Percentiles rank a stretch among this genome's conserved stretches.
Evolutionary conservation across 495 filamentous ascomycete genomes (phyloP).

Genomic region (Oidiodendron maius): DNA sequence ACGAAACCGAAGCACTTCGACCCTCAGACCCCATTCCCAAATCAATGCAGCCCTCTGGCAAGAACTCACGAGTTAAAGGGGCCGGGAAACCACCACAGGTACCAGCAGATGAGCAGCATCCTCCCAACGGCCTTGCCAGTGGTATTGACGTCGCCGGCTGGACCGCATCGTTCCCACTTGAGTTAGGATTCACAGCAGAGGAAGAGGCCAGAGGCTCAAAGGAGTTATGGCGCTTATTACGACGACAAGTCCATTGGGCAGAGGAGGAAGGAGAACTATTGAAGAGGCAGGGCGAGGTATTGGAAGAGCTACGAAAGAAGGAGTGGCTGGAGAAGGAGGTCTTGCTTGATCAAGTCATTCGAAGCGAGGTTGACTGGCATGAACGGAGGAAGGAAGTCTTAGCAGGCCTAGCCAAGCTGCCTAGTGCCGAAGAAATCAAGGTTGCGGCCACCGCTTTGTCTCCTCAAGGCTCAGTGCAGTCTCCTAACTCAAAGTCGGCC

Average conservation of each 20-base stretch:
- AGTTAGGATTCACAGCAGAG: slow-evolving; percentile 53
- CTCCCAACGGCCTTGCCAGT: slow-evolving; percentile 42
- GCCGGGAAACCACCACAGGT: slow-evolving; percentile 49
- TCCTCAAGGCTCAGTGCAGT: neutral
- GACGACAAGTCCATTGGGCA: slow-evolving; percentile 76
- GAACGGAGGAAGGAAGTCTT: slow-evolving; percentile 34
- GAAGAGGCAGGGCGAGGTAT: slow-evolving; percentile 52
- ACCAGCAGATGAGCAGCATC: slow-evolving; percentile 31
- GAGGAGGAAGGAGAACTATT: slow-evolving; percentile 62
- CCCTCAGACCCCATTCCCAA: slow-evolving; percentile 84
- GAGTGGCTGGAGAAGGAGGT: slow-evolving; percentile 85
- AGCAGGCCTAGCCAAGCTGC: slow-evolving; percentile 1
- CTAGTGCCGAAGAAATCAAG: slow-evolving; percentile 10
- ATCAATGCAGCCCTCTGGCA: slow-evolving; percentile 45
- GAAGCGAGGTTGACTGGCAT: slow-evolving; percentile 46
- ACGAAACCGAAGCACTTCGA: slow-evolving; percentile 89
- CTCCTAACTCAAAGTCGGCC: neutral
- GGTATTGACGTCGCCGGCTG: slow-evolving; percentile 43
- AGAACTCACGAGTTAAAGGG: slow-evolving; percentile 60
- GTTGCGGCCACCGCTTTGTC: slow-evolving; percentile 8
- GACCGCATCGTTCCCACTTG: slow-evolving; percentile 21
- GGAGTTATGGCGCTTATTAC: slow-evolving; percentile 66
- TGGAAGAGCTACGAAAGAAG: slow-evolving; percentile 61
- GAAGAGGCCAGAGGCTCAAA: slow-evolving; percentile 65
- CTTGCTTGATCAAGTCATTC: slow-evolving; percentile 47